Percentiles rank a stretch among this genome's conserved stretches.
These are phyloP conservation scores for Ogataea angusta DNA, from an alignment of 805 yeast genomes.

Conservation along the genomic window DNA sequence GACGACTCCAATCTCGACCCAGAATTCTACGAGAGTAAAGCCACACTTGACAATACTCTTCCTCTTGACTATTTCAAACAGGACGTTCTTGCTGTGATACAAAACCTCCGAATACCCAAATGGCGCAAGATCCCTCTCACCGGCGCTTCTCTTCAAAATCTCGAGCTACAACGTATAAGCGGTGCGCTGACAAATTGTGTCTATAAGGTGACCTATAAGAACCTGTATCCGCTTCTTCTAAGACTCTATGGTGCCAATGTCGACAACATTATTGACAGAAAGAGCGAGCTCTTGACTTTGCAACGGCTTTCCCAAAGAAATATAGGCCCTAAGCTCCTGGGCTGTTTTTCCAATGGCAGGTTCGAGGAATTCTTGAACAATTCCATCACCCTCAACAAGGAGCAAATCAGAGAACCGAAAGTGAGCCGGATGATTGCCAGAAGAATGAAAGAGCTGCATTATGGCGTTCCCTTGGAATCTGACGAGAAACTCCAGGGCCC, in stretches of 20 bases:
- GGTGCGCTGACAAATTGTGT: slow-evolving; percentile 95
- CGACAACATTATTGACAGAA: slow-evolving; percentile 81
- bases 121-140: slow-evolving; percentile 61
- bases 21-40: slow-evolving; percentile 38
- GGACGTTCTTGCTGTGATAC: slow-evolving; percentile 65
- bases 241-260: slow-evolving; percentile 89
- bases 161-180: slow-evolving; percentile 64
- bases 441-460: slow-evolving; percentile 93
- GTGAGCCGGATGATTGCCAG: slow-evolving; percentile 84
- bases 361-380: slow-evolving; percentile 90
- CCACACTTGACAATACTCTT: slow-evolving; percentile 66
- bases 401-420: slow-evolving; percentile 70
- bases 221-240: slow-evolving; percentile 59
- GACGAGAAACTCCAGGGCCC: slow-evolving; percentile 63
- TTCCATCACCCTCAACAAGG: slow-evolving; percentile 70
- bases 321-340: slow-evolving; percentile 86
- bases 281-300: slow-evolving; percentile 68
- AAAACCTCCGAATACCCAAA: slow-evolving; percentile 63
- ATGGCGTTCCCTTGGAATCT: slow-evolving; percentile 62
- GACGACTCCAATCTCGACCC: slow-evolving; percentile 1
- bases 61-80: slow-evolving; percentile 84
- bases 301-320: slow-evolving; percentile 69
- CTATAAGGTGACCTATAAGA: slow-evolving; percentile 53
- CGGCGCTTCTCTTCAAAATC: slow-evolving; percentile 36
- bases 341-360: slow-evolving; percentile 89